Evolutionary conservation across 495 filamentous ascomycete species (phyloP).

Genomic region (Penicillium lividum): DNA sequence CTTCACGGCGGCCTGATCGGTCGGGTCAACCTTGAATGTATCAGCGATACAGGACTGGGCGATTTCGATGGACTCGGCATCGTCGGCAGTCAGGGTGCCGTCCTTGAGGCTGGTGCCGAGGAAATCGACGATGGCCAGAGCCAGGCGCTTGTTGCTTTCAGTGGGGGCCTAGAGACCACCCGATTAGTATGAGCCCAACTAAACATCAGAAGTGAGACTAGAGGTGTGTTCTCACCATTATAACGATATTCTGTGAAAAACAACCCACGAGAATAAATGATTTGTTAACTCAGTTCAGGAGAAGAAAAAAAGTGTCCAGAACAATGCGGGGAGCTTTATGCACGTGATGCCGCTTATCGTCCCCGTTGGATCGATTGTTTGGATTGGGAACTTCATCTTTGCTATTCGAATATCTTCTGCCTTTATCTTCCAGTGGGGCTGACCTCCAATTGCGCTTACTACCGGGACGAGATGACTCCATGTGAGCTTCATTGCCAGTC

Average conservation of each 20-base stretch:
- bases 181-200: constrained; percentile 12
- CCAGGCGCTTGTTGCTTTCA: constrained; percentile 91
- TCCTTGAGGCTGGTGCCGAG: constrained; percentile 81
- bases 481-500: constrained; percentile 35
- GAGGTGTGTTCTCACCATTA: constrained; percentile 17
- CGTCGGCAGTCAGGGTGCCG: constrained; percentile 81
- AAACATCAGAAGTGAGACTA: not conserved
- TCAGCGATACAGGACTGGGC: constrained; percentile 91
- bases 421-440: constrained; percentile 1
- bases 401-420: constrained; percentile 8
- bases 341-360: constrained; percentile 36
- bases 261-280: constrained; percentile 4
- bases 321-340: constrained; percentile 29
- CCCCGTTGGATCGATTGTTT: constrained; percentile 23
- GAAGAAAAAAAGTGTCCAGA: constrained; percentile 18
- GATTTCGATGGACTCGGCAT: constrained; percentile 88
- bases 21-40: constrained; percentile 88
- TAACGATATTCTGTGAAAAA: constrained; percentile 7
- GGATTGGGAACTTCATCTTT: constrained; percentile 7
- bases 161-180: constrained; percentile 46
- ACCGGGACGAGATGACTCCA: constrained; percentile 41
- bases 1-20: constrained; percentile 68
- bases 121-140: constrained; percentile 96
- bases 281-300: constrained; percentile 5
- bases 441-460: constrained; percentile 4